Evolutionary conservation across 768 basidiomycete genomes (phyloP), one percentile per base, ranked within the genome.

Genomic region (Pisolithus marmoratus): DNA sequence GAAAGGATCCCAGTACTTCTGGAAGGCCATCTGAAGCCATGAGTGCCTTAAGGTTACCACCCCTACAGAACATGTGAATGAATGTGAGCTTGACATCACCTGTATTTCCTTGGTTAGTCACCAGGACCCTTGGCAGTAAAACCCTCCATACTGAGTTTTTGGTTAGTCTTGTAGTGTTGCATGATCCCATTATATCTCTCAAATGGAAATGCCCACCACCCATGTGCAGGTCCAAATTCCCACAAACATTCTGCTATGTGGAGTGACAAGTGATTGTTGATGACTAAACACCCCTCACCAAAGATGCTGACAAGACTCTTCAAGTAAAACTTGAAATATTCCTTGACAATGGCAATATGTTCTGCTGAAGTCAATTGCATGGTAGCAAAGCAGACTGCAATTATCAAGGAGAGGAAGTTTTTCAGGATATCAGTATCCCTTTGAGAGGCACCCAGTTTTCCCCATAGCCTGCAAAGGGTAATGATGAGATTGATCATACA

Each of bases 241-340:
- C 52, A 49, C 2, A 78, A 52, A 20, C 62, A 58, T 3, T 63
- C 51, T 0, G 56, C 53, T 23, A 74, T 55, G 56, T 78, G 76
- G 17, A 79, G 56, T 0, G 70, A 52, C 3, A 73, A 44, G 52
- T 77, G 77, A 9, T 77, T 73, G 41, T 74, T 72, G 11, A 8
- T 4, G 9, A 49, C 38, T 6, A 51, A 26, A 17, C 29, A n/a
- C 40, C 36, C 62, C 8, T 8, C 9, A 9, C 9, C 38, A n/a
- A 53, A 48, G 14, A 48, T 17, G 20, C 11, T 15, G 19, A 12
- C 26, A 17, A 31, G 38, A 14, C 5, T 31, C 19, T 26, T 31
- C 34, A 15, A 52, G 11, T 27, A 41, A 15, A 6, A 12, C 20
- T 47, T 36, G 26, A n/a, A 38, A 52, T 27, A 11, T 26, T 26